These are phyloP conservation scores for Wallacemonas rigidus DNA, from an alignment of 208 protist genomes.

Conservation along the genomic window DNA sequence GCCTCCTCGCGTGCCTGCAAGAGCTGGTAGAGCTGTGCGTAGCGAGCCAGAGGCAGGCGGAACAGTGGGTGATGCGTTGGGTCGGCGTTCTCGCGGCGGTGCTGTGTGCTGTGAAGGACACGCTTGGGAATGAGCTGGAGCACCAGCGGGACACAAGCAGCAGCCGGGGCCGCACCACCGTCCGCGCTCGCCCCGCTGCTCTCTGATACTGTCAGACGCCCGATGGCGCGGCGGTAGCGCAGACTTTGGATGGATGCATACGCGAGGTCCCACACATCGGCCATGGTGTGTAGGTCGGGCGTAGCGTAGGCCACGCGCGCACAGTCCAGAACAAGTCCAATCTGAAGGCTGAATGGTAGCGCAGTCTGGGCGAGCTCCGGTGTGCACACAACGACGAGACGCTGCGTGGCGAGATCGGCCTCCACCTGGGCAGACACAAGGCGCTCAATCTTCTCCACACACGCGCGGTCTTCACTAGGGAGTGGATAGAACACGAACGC, in stretches of 20 bases:
- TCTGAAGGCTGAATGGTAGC: constrained; percentile 52
- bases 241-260: constrained; percentile 63
- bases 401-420: constrained; percentile 13
- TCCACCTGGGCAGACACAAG: background rate
- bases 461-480: constrained; percentile 16
- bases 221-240: constrained; percentile 60
- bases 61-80: constrained; percentile 70
- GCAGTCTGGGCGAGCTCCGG: constrained; percentile 65
- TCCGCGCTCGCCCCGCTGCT: background rate
- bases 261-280: constrained; percentile 49
- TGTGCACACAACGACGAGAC: constrained; percentile 61
- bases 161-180: background rate
- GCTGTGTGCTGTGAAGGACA: constrained; percentile 69
- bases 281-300: constrained; percentile 44
- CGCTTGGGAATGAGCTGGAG: constrained; percentile 85
- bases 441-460: background rate
- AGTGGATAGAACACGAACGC: constrained; percentile 6
- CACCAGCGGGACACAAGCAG: constrained; percentile 40
- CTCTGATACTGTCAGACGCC: constrained; percentile 21
- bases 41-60: constrained; percentile 61
- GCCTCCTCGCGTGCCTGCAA: constrained; percentile 74
- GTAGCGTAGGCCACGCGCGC: constrained; percentile 51
- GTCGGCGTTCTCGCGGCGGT: constrained; percentile 71
- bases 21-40: constrained; percentile 73
- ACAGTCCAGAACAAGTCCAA: constrained; percentile 84